Evolutionary conservation across 352 stramenopile species (phyloP).

Genomic region (Pythium periplocum): DNA sequence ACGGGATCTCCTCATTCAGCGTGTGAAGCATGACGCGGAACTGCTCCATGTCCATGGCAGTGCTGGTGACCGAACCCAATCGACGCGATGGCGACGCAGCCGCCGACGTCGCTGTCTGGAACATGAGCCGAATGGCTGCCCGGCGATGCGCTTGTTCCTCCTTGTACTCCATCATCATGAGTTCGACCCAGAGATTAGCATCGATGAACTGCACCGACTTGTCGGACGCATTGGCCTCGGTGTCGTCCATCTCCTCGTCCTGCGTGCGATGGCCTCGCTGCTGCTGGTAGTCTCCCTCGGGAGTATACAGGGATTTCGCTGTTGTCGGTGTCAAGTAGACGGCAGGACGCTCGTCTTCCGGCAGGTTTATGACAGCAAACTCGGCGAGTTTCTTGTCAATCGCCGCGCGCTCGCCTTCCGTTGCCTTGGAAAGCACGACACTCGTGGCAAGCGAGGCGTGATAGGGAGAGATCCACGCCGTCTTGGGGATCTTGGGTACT

Average conservation of each 20-base stretch:
- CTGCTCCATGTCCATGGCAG: constrained; percentile 89
- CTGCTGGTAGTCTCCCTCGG: neutral
- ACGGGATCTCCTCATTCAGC: constrained; percentile 70
- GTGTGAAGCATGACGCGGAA: constrained; percentile 85
- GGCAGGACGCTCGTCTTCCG: constrained; percentile 41
- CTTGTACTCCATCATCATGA: constrained; percentile 91
- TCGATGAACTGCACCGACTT: constrained; percentile 53
- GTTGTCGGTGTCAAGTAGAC: constrained; percentile 34
- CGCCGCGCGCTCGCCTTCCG: constrained; percentile 40
- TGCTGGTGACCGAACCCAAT: constrained; percentile 5
- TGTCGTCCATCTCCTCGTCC: constrained; percentile 12
- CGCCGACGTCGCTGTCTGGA: constrained; percentile 75
- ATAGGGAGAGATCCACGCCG: constrained; percentile 76
- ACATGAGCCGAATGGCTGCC: constrained; percentile 90
- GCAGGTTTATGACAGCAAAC: constrained; percentile 61
- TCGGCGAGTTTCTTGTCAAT: constrained; percentile 65
- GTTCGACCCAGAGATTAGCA: constrained; percentile 70
- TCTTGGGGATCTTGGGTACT: constrained; percentile 42
- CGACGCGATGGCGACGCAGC: constrained; percentile 7
- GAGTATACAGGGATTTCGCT: neutral
- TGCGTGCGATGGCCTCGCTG: neutral
- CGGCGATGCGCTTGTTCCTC: constrained; percentile 89
- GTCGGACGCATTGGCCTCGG: neutral
- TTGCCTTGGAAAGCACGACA: constrained; percentile 70
- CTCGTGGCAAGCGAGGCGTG: constrained; percentile 67